phyloP scores from a whole-genome alignment of 1,139 yeast species.

The Geotrichum aggregatum region DNA sequence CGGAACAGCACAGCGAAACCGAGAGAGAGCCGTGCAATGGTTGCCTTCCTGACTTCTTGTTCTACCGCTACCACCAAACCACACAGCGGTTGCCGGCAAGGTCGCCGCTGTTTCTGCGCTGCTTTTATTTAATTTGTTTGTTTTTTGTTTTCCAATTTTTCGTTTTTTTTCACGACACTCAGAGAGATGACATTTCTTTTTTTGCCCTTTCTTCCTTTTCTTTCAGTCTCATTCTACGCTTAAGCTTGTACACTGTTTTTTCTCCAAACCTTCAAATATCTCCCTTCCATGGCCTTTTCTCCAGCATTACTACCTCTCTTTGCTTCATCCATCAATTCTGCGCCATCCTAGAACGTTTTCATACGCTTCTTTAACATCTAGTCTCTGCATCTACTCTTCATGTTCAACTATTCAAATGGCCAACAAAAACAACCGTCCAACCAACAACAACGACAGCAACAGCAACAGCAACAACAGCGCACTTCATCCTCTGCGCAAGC shows the following conservation, averaged over 20 bases:
- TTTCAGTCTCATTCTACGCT: not conserved
- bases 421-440: slow-evolving; percentile 3
- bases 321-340: not conserved
- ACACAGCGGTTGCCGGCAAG: not conserved
- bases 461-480: slow-evolving; percentile 3
- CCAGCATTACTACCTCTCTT: not conserved
- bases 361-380: not conserved
- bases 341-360: not conserved
- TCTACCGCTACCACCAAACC: not conserved
- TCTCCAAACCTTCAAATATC: not conserved
- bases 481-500: not conserved
- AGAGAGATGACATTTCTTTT: not conserved
- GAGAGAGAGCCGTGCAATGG: too few species aligned
- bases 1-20: too few species aligned
- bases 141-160: not conserved
- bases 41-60: too few species aligned
- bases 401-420: slow-evolving; percentile 13
- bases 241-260: not conserved
- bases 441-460: slow-evolving; percentile 5
- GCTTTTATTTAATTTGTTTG: not conserved
- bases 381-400: not conserved
- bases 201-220: not conserved
- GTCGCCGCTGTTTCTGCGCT: not conserved
- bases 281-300: not conserved
- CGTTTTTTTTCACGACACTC: not conserved